phyloP scores from a whole-genome alignment of 768 basidiomycete species.

The Myochromella boudieri region DNA sequence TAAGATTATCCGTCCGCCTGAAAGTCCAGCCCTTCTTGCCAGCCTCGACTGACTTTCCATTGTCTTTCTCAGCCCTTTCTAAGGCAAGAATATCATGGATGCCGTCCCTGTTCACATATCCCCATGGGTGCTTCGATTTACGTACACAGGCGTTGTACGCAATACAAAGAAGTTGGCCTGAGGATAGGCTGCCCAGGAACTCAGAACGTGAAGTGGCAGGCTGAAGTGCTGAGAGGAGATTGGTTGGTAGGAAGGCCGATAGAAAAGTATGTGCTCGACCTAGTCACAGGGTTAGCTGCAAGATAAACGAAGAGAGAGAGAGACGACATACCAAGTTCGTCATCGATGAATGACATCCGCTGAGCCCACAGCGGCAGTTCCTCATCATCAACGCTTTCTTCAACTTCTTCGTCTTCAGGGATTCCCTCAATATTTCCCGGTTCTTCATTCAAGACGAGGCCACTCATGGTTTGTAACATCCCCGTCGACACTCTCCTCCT shows the following conservation, averaged over 20 bases:
- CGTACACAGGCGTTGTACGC: conserved; percentile 84
- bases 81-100: conserved; percentile 79
- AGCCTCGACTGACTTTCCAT: conserved; percentile 35
- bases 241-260: conserved; percentile 54
- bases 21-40: conserved; percentile 77
- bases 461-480: conserved; percentile 52
- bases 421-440: conserved; percentile 53
- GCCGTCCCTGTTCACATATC: conserved; percentile 73
- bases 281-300: conserved; percentile 25
- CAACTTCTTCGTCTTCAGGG: conserved; percentile 42
- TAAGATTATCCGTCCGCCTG: conserved; percentile 80
- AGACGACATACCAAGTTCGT: conserved; percentile 54
- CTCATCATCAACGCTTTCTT: conserved; percentile 60
- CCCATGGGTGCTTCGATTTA: conserved; percentile 83
- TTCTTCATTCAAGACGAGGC: conserved; percentile 51
- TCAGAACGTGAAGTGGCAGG: conserved; percentile 33
- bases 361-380: conserved; percentile 80
- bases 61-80: conserved; percentile 45
- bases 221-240: conserved; percentile 41
- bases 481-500: conserved; percentile 62
- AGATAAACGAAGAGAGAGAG: conserved; percentile 1
- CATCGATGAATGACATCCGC: conserved; percentile 49
- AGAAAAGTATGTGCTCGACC: conserved; percentile 69
- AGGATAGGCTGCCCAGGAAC: conserved; percentile 60
- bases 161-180: conserved; percentile 77